phyloP scores from a whole-genome alignment of 75 land plant genomes.

The Selaginella tamariscina region DNA sequence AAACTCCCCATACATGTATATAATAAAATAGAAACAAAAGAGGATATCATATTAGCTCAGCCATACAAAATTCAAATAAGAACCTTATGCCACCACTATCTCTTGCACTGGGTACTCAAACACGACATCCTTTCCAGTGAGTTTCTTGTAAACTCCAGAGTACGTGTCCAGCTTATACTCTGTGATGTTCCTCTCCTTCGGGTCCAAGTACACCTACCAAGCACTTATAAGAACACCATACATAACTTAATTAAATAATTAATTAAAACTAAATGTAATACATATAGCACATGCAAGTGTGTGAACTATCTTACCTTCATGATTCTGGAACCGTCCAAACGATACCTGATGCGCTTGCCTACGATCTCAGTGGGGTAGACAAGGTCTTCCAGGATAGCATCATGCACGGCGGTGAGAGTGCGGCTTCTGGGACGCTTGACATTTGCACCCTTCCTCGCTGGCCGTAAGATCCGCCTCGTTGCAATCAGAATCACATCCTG shows the following conservation, averaged over 20 bases:
- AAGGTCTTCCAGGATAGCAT: conserved; percentile 67
- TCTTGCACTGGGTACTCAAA: conserved; percentile 72
- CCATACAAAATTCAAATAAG: too few species aligned
- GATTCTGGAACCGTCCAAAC: conserved; percentile 74
- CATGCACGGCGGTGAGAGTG: conserved; percentile 75
- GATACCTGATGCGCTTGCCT: conserved; percentile 66
- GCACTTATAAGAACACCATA: neutral
- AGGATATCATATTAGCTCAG: too few species aligned
- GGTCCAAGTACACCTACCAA: conserved; percentile 57
- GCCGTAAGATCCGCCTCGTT: conserved; percentile 69
- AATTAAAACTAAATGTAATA: neutral
- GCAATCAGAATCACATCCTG: conserved; percentile 71
- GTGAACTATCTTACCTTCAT: conserved; percentile 35
- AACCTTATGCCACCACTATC: too few species aligned
- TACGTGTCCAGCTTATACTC: conserved; percentile 76
- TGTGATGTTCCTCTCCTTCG: conserved; percentile 72
- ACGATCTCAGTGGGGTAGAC: conserved; percentile 82
- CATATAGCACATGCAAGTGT: neutral
- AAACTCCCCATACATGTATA: too few species aligned
- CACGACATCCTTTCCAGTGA: conserved; percentile 69
- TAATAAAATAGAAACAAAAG: too few species aligned
- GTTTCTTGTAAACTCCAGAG: conserved; percentile 74
- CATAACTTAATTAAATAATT: neutral
- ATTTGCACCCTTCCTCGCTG: conserved; percentile 82
- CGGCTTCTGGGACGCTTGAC: conserved; percentile 54